phyloP scores from a whole-genome alignment of 441 rosid species.

The Adansonia madagascariensis region DNA sequence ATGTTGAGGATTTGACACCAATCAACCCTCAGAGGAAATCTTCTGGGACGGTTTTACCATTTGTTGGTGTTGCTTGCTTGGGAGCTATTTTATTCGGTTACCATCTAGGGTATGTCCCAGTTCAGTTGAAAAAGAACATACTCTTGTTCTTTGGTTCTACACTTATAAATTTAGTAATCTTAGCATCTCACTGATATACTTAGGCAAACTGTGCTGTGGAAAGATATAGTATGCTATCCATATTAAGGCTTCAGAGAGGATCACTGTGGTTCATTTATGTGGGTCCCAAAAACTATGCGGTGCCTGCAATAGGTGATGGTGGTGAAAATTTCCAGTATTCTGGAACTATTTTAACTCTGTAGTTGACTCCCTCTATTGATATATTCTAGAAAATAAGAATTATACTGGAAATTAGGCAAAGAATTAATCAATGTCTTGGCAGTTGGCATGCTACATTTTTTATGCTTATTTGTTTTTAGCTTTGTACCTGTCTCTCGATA shows the following conservation, averaged over 20 bases:
- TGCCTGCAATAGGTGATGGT: slow-evolving; percentile 2
- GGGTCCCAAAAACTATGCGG: neutral
- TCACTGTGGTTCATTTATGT: neutral
- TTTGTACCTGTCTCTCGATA: neutral
- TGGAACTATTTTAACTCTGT: neutral
- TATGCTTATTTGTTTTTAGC: slow-evolving; percentile 10
- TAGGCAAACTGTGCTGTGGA: neutral
- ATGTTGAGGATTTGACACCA: slow-evolving; percentile 55
- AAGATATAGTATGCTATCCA: neutral
- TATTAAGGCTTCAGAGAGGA: neutral
- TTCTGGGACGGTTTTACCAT: slow-evolving; percentile 81
- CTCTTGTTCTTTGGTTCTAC: slow-evolving; percentile 8
- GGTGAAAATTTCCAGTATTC: slow-evolving; percentile 14
- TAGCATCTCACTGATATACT: slow-evolving; percentile 21
- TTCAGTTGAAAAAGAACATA: slow-evolving; percentile 5
- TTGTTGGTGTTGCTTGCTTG: slow-evolving; percentile 90
- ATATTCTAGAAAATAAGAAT: neutral
- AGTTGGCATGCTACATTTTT: slow-evolving; percentile 13
- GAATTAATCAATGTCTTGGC: slow-evolving; percentile 9
- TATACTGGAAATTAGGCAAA: slow-evolving; percentile 5
- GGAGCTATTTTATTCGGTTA: slow-evolving; percentile 96
- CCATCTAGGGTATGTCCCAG: slow-evolving; percentile 77
- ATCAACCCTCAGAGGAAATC: slow-evolving; percentile 50
- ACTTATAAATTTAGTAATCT: neutral
- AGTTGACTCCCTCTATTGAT: neutral